Percentiles rank a stretch among this genome's conserved stretches.
Evolutionary conservation across 1,139 yeast genomes (phyloP).

Genomic region (Saccharomycopsis hybrid): DNA sequence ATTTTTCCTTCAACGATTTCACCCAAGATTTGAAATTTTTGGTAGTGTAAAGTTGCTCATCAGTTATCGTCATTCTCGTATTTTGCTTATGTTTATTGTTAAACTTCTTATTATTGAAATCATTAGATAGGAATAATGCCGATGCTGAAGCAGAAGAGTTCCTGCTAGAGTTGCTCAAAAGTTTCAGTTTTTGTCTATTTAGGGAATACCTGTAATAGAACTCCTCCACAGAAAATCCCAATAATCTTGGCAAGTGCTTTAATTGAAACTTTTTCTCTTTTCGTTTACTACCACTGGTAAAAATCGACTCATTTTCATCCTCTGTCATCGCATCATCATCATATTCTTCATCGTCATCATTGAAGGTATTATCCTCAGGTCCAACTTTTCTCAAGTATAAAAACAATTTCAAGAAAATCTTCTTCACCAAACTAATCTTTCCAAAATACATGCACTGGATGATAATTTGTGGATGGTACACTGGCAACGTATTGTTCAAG

Average conservation of each 20-base stretch:
- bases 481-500: conserved; percentile 81
- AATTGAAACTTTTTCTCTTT: conserved; percentile 4
- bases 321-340: conserved; percentile 1
- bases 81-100: too few species aligned
- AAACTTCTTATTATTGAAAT: neutral
- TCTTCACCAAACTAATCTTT: conserved; percentile 49
- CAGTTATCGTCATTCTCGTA: conserved; percentile 20
- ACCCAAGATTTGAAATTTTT: conserved; percentile 14
- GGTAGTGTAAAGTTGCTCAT: conserved; percentile 34
- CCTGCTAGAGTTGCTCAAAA: neutral
- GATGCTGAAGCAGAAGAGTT: neutral
- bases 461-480: conserved; percentile 86
- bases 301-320: neutral
- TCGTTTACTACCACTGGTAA: neutral
- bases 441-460: conserved; percentile 71
- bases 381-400: conserved; percentile 12
- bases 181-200: neutral
- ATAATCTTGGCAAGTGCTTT: conserved; percentile 11
- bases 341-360: conserved; percentile 18
- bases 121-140: neutral
- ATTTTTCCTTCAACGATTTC: conserved; percentile 47
- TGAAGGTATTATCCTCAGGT: conserved; percentile 29
- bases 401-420: conserved; percentile 49
- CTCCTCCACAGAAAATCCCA: conserved; percentile 15
- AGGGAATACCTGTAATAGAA: conserved; percentile 4